Percentiles rank a stretch among this genome's conserved stretches.
Conservation (phyloP, 139 green algal genomes). For the Haematococcus lacustris region DNA sequence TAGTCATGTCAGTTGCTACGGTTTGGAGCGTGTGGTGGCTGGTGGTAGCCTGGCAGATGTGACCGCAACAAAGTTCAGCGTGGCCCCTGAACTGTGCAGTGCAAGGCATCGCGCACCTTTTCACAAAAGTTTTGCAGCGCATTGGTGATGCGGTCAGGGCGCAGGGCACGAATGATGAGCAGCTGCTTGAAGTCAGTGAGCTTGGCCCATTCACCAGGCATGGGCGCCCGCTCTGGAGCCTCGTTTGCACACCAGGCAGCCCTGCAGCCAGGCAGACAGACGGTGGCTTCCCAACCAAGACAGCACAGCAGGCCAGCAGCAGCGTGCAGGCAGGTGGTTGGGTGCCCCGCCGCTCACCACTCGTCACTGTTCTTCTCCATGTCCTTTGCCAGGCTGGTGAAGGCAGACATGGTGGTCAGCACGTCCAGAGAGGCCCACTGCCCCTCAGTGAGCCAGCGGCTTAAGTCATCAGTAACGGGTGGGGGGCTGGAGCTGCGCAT, state of each 20-base stretch:
- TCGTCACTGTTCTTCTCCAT: constrained; percentile 80
- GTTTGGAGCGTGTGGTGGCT: no score
- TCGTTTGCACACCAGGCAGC: constrained; percentile 65
- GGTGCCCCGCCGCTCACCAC: constrained; percentile 34
- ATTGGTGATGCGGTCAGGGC: constrained; percentile 75
- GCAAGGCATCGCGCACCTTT: constrained; percentile 18
- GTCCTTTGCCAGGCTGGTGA: constrained; percentile 61
- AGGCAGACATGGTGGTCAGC: constrained; percentile 51
- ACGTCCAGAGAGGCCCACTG: constrained; percentile 72
- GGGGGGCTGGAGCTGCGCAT: constrained; percentile 46
- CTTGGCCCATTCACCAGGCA: constrained; percentile 73
- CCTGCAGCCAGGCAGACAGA: neutral
- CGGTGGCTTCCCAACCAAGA: neutral
- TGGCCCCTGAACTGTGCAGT: no score
- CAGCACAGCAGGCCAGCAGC: neutral
- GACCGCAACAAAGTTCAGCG: no score
- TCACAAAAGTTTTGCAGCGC: constrained; percentile 57
- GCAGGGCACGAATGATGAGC: constrained; percentile 60
- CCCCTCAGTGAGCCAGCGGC: constrained; percentile 66
- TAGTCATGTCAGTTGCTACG: no score
- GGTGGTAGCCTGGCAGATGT: no score
- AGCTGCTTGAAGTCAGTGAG: constrained; percentile 67
- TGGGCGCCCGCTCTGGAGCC: constrained; percentile 48
- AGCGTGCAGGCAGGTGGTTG: neutral
- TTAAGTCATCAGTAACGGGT: constrained; percentile 74